Evolutionary conservation across 768 basidiomycete genomes (phyloP).

Genomic region (Vararia minispora): DNA sequence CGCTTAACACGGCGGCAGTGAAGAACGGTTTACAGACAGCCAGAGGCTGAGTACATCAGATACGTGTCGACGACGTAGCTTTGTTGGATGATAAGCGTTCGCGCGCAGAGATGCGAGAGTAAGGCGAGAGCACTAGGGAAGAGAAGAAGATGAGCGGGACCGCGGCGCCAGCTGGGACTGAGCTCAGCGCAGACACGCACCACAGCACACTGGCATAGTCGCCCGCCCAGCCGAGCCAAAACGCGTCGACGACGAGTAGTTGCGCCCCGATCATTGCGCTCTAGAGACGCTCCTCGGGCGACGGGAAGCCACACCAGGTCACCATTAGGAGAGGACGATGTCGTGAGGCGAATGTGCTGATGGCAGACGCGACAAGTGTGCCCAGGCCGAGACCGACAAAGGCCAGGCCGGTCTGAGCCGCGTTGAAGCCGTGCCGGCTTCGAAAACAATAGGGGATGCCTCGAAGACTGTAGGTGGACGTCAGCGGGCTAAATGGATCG

Average conservation of each 20-base stretch:
- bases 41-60: constrained; percentile 7
- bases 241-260: neutral
- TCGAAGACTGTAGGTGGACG: constrained; percentile 6
- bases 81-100: neutral
- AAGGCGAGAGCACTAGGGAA: neutral
- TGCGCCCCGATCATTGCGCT: constrained; percentile 1
- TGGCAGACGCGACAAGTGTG: neutral
- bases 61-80: constrained; percentile 9
- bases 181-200: constrained; percentile 6
- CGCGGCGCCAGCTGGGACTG: constrained; percentile 1
- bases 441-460: constrained; percentile 6
- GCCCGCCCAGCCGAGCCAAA: constrained; percentile 8
- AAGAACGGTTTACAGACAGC: constrained; percentile 7
- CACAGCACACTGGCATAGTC: constrained; percentile 4
- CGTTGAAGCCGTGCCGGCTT: neutral
- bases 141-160: constrained; percentile 4
- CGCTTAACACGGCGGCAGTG: constrained; percentile 4
- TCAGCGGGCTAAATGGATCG: too few relatives aligned
- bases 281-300: constrained; percentile 2
- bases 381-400: constrained; percentile 7
- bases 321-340: neutral
- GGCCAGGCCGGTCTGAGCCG: constrained; percentile 1
- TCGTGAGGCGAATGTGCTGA: neutral
- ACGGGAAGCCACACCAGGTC: constrained; percentile 7
- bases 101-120: neutral